These are phyloP conservation scores for Calonectria henricotiae DNA, from an alignment of 2,329 filamentous ascomycete genomes.

Conservation along the genomic window DNA sequence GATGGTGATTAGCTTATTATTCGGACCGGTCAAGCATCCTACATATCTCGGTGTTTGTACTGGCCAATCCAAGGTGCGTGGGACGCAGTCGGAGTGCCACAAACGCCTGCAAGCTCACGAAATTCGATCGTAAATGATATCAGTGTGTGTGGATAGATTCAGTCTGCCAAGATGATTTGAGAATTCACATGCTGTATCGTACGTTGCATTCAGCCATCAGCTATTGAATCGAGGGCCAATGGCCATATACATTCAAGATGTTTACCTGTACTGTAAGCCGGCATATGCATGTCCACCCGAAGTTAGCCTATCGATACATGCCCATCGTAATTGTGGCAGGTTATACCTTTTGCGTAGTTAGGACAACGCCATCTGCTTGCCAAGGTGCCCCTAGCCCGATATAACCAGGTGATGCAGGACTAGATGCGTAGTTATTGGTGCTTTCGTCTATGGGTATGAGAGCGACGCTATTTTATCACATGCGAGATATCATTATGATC, in stretches of 20 bases:
- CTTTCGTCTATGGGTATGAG: background rate
- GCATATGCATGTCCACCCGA: conserved; percentile 1
- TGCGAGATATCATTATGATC: background rate
- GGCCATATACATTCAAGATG: background rate
- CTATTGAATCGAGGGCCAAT: background rate
- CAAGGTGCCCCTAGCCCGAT: background rate
- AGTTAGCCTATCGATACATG: conserved; percentile 2
- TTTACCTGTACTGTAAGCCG: background rate
- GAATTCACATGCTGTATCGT: conserved; percentile 11
- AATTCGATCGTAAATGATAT: background rate
- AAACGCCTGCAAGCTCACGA: background rate
- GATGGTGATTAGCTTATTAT: background rate
- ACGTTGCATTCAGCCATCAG: background rate
- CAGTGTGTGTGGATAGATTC: background rate
- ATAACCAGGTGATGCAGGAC: too few species aligned
- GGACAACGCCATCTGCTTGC: background rate
- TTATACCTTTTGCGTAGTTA: background rate
- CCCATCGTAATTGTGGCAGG: background rate
- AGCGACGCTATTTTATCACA: background rate
- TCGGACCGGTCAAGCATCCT: conserved; percentile 13
- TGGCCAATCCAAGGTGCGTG: conserved; percentile 2
- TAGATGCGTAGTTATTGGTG: background rate
- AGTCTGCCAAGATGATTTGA: background rate
- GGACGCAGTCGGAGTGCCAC: background rate
- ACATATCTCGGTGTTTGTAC: conserved; percentile 11